These are phyloP conservation scores for Magnolia sinica DNA, from an alignment of 164 flowering plant species.

Conservation along the genomic window DNA sequence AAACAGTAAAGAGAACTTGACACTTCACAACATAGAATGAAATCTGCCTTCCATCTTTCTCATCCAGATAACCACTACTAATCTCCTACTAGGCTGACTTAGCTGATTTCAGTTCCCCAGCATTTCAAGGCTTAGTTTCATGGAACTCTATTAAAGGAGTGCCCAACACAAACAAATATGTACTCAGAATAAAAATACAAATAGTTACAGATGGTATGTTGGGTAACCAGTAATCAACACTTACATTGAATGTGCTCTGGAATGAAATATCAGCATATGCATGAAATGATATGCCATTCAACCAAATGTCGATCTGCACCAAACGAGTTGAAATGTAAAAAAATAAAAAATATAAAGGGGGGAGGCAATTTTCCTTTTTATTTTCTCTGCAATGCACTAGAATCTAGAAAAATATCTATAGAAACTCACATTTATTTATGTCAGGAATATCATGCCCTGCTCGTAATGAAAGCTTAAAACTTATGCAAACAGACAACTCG, in stretches of 20 bases:
- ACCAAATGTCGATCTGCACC: constrained; percentile 77
- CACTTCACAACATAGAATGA: too few relatives aligned
- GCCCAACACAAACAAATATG: neutral
- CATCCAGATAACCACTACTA: too few relatives aligned
- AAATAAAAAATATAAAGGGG: neutral
- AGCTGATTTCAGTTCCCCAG: neutral
- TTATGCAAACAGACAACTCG: neutral
- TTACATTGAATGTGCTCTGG: constrained; percentile 72
- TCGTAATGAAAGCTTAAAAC: neutral
- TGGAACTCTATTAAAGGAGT: neutral
- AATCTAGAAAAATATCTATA: neutral
- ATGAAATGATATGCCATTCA: constrained; percentile 72
- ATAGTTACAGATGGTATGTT: neutral
- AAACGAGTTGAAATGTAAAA: constrained; percentile 1
- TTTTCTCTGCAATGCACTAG: neutral
- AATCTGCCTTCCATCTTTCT: too few relatives aligned
- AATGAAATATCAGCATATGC: constrained; percentile 72
- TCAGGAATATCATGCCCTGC: neutral
- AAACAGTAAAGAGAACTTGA: too few relatives aligned
- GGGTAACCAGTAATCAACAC: constrained; percentile 19
- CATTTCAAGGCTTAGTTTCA: neutral
- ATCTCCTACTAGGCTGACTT: too few relatives aligned
- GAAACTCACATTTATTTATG: neutral
- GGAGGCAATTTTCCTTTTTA: neutral
- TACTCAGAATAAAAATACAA: neutral